phyloP scores from a whole-genome alignment of 495 filamentous ascomycete species.

The Amorphotheca resinae region DNA sequence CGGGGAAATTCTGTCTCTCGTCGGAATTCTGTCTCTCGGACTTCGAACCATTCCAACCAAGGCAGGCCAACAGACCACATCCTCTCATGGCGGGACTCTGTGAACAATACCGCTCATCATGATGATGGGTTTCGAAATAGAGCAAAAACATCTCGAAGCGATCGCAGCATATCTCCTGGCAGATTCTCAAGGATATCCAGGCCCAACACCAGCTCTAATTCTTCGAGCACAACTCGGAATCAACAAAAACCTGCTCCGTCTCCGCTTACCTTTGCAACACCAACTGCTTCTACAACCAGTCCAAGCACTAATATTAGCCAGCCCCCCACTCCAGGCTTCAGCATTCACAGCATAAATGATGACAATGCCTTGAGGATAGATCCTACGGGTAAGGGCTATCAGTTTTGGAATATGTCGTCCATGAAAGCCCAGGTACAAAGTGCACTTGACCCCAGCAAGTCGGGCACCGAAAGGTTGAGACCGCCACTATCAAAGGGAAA shows the following conservation, averaged over 20 bases:
- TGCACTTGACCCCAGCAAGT: conserved; percentile 9
- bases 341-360: conserved; percentile 8
- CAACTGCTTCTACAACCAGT: conserved; percentile 15
- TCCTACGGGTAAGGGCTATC: conserved; percentile 12
- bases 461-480: conserved; percentile 7
- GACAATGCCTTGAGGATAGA: conserved; percentile 12
- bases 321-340: conserved; percentile 22
- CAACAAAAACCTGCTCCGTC: conserved; percentile 28
- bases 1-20: conserved; percentile 37
- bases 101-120: conserved; percentile 19
- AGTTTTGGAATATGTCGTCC: conserved; percentile 19
- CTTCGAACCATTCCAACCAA: conserved; percentile 3
- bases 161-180: conserved; percentile 37
- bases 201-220: conserved; percentile 26
- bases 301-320: conserved; percentile 7
- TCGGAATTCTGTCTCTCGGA: conserved; percentile 18
- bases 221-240: conserved; percentile 29
- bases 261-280: conserved; percentile 7
- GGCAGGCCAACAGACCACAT: conserved; percentile 54
- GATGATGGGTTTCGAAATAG: conserved; percentile 12
- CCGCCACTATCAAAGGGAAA: conserved; percentile 1
- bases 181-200: conserved; percentile 23
- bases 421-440: conserved; percentile 6
- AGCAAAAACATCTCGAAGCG: conserved; percentile 27
- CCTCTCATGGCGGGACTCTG: conserved; percentile 60